These are phyloP conservation scores for Collybia sordida DNA, from an alignment of 768 basidiomycete genomes.

Conservation along the genomic window DNA sequence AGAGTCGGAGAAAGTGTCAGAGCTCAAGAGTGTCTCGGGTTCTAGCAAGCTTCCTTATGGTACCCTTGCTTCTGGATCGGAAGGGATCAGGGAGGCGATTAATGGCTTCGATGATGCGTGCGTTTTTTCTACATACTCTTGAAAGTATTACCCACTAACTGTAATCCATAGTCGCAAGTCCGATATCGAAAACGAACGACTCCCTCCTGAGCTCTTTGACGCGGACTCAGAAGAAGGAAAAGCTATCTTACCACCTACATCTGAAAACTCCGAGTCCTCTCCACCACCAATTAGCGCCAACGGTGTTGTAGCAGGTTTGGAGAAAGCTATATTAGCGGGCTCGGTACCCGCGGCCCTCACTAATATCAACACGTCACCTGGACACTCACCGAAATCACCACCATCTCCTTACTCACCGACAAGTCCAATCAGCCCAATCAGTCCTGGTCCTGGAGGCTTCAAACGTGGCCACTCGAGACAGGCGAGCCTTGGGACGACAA, in stretches of 20 bases:
- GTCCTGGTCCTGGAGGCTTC: constrained; percentile 40
- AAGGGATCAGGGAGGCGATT: constrained; percentile 95
- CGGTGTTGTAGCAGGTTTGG: constrained; percentile 44
- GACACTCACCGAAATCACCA: constrained; percentile 20
- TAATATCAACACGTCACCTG: constrained; percentile 29
- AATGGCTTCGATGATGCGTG: constrained; percentile 95
- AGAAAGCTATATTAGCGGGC: constrained; percentile 33
- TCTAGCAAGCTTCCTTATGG: constrained; percentile 79
- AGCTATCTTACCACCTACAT: constrained; percentile 58
- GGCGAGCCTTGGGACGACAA: constrained; percentile 90
- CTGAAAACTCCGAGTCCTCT: constrained; percentile 36
- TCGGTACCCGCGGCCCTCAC: constrained; percentile 16
- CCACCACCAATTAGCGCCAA: constrained; percentile 46
- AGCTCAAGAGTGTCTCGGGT: constrained; percentile 89
- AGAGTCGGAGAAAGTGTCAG: constrained; percentile 96
- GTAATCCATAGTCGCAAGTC: constrained; percentile 72
- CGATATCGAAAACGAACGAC: constrained; percentile 97
- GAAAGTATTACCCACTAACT: not conserved
- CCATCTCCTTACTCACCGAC: constrained; percentile 32
- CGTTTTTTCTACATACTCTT: constrained; percentile 32
- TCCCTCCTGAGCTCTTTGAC: constrained; percentile 96
- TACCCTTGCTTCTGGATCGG: constrained; percentile 81
- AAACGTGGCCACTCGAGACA: constrained; percentile 73
- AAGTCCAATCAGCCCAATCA: constrained; percentile 41
- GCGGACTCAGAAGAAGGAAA: constrained; percentile 70